Conservation (phyloP, 1,139 yeast genomes). For the Suzukiozyma palmioleophila region DNA sequence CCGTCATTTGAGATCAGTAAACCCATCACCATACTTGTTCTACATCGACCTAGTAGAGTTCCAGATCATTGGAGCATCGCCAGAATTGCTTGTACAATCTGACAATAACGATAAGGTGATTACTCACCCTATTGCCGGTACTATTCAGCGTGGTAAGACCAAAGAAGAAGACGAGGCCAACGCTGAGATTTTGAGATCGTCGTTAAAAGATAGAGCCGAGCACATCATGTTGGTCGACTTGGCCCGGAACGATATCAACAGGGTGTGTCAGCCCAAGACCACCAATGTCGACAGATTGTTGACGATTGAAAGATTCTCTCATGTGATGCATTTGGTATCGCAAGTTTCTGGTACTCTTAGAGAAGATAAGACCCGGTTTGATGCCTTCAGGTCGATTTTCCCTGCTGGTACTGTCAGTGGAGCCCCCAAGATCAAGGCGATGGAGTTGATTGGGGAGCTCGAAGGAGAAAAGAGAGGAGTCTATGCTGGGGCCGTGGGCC, state of each 20-base stretch:
- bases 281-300: slow-evolving; percentile 84
- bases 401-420: slow-evolving; percentile 99
- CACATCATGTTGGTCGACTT: slow-evolving; percentile 97
- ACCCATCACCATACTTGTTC: slow-evolving; percentile 95
- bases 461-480: slow-evolving; percentile 93
- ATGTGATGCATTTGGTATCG: slow-evolving; percentile 93
- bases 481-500: slow-evolving; percentile 99
- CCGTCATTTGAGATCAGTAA: slow-evolving; percentile 89
- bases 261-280: slow-evolving; percentile 84
- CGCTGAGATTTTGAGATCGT: slow-evolving; percentile 69
- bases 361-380: slow-evolving; percentile 80
- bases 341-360: slow-evolving; percentile 92
- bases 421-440: slow-evolving; percentile 94
- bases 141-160: slow-evolving; percentile 85
- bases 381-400: slow-evolving; percentile 94
- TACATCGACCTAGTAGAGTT: slow-evolving; percentile 88
- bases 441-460: slow-evolving; percentile 87
- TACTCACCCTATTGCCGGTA: slow-evolving; percentile 98
- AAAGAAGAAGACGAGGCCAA: slow-evolving; percentile 84
- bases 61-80: slow-evolving; percentile 96
- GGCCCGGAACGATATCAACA: slow-evolving; percentile 91
- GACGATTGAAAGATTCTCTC: slow-evolving; percentile 92
- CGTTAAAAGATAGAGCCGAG: slow-evolving; percentile 91
- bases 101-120: slow-evolving; percentile 69
- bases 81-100: slow-evolving; percentile 83